Conservation (phyloP, 306 rosid genomes). For the Fragaria nilgerrensis region DNA sequence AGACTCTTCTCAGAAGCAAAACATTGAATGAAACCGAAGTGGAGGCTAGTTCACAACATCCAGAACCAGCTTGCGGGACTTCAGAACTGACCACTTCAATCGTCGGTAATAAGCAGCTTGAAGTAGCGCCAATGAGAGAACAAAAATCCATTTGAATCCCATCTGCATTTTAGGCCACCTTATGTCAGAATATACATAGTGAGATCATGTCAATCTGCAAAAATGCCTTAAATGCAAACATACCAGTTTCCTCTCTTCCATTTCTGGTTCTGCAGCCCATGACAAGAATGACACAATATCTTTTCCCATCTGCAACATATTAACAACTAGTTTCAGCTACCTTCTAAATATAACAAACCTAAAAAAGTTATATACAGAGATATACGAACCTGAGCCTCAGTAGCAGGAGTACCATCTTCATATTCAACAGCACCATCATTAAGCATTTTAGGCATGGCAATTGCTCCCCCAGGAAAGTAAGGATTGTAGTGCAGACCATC, state of each 20-base stretch:
- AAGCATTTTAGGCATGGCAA: constrained; percentile 99
- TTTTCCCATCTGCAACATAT: constrained; percentile 84
- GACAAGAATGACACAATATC: constrained; percentile 78
- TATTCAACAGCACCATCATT: constrained; percentile 93
- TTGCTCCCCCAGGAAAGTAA: constrained; percentile 97
- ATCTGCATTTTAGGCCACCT: constrained; percentile 47
- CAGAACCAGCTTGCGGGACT: constrained; percentile 97
- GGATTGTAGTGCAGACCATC: constrained; percentile 96
- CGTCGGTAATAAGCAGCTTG: constrained; percentile 97
- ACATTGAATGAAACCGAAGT: constrained; percentile 24
- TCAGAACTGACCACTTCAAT: constrained; percentile 81
- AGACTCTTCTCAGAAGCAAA: constrained; percentile 36
- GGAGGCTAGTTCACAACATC: constrained; percentile 84
- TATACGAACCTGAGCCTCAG: constrained; percentile 80
- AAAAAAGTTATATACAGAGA: neutral
- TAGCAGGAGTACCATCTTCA: constrained; percentile 90
- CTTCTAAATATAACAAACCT: neutral
- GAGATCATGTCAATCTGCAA: neutral
- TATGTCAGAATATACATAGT: neutral
- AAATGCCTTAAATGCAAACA: constrained; percentile 1
- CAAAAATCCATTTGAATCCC: constrained; percentile 99
- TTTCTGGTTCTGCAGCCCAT: constrained; percentile 99
- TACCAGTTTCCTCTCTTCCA: constrained; percentile 99
- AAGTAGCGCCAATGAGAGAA: constrained; percentile 82
- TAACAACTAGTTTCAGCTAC: constrained; percentile 8